Evolutionary conservation across 352 stramenopile genomes (phyloP), one percentile per base, ranked within the genome.

Genomic region (Globisporangium okanoganense): DNA sequence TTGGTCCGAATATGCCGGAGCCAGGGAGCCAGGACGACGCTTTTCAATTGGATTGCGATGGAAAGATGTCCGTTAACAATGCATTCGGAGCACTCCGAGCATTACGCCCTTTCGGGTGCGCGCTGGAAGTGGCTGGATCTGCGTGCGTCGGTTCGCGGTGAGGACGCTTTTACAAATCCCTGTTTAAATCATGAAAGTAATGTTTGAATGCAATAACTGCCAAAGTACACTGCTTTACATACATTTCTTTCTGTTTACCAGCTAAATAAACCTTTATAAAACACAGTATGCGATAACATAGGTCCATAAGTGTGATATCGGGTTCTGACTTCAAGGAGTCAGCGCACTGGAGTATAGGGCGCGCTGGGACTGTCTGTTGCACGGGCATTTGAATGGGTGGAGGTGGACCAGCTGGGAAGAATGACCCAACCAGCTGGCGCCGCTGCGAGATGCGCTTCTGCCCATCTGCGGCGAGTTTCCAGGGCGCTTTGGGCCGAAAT

Each of bases 351-450:
- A 14, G 49, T 38, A 56, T 56, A 56, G 49, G 29, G 49, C 18
- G 49, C 18, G 29, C 5, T 40, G 7, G 9, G 8, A 36, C 58
- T 27, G 56, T 62, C 43, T 45, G 56, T 24, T 44, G 33, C 29
- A 27, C 49, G 48, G 48, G 36, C 44, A n/a, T 56, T 41, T 62
- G 58, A 24, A 58, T 58, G 48, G 53, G 35, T 51, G 52, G 35
- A 56, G 55, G 61, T 57, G 54, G 54, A 58, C 61, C 61, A 67
- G 61, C 61, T 62, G 61, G 51, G 52, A 57, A 57, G 61, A 61
- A 66, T 61, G 22, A 62, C 48, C 61, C 61, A 64, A 67, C 29
- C 61, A 67, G 61, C 27, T 67, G 61, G n/a, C 29, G 36, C 33
- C 13, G 12, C 14, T 5, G 45, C 53, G 36, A 35, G 51, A 31